Evolutionary conservation across 345 rosid genomes (phyloP).

Genomic region (Eucalyptus erythrocorys): DNA sequence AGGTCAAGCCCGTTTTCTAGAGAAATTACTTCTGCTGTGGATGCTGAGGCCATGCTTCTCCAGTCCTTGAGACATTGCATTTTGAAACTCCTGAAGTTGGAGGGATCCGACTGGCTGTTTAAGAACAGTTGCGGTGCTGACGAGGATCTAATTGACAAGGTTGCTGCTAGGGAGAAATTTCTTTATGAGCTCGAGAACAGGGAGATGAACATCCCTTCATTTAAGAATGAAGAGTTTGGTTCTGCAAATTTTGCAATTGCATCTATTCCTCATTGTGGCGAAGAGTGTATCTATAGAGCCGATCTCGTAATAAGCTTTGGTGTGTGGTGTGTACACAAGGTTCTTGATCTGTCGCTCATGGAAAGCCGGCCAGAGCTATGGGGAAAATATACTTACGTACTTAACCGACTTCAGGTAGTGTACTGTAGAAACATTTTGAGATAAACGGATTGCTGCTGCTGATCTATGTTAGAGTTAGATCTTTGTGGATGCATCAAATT

Average conservation of each 20-base stretch:
- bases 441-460: background rate
- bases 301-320: constrained; percentile 89
- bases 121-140: constrained; percentile 79
- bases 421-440: background rate
- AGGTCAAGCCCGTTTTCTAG: constrained; percentile 24
- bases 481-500: background rate
- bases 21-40: constrained; percentile 32
- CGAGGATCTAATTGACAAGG: constrained; percentile 81
- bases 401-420: constrained; percentile 93
- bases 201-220: constrained; percentile 25
- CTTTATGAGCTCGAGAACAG: constrained; percentile 66
- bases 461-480: background rate
- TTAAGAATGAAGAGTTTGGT: constrained; percentile 14
- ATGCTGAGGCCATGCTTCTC: constrained; percentile 75
- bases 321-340: constrained; percentile 92
- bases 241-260: constrained; percentile 20
- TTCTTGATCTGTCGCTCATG: constrained; percentile 83
- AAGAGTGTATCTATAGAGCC: constrained; percentile 79
- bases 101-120: constrained; percentile 97
- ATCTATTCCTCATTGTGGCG: constrained; percentile 88
- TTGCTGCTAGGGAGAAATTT: constrained; percentile 81
- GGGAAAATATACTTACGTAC: constrained; percentile 96
- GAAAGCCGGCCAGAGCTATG: constrained; percentile 98
- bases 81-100: constrained; percentile 65
- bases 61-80: constrained; percentile 69